phyloP scores from a whole-genome alignment of 139 green algal genomes.

The Volvox africanus region DNA sequence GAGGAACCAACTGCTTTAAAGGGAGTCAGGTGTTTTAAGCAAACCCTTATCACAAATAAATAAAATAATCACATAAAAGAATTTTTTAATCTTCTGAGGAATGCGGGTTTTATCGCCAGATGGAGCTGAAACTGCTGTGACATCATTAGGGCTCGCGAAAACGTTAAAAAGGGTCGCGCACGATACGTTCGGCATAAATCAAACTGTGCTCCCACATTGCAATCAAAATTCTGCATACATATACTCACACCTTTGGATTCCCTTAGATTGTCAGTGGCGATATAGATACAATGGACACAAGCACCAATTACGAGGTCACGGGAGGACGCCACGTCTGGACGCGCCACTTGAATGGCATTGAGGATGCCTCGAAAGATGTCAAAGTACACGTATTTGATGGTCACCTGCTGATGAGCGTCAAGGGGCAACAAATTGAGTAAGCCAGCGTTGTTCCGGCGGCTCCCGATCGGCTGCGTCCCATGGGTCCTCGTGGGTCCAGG shows the following conservation, averaged over 20 bases:
- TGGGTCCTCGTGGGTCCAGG: neutral
- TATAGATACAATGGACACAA: neutral
- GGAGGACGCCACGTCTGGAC: conserved; percentile 6
- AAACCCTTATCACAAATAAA: neutral
- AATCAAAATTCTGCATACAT: too few relatives aligned
- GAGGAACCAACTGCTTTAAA: too few relatives aligned
- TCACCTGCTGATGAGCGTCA: neutral
- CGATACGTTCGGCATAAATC: too few relatives aligned
- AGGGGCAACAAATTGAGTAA: conserved; percentile 21
- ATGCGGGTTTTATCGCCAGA: neutral
- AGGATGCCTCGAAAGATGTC: neutral
- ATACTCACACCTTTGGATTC: too few relatives aligned
- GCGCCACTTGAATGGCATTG: conserved; percentile 2
- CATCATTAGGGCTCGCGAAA: neutral
- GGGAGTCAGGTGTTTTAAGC: too few relatives aligned
- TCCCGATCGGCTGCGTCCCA: neutral
- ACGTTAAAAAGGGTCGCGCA: too few relatives aligned
- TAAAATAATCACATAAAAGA: neutral
- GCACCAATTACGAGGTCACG: neutral
- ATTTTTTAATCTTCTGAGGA: neutral
- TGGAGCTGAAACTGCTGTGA: neutral
- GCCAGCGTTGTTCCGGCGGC: neutral
- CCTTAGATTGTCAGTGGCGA: neutral
- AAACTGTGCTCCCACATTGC: too few relatives aligned
- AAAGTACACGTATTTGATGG: conserved; percentile 25